Evolutionary conservation across 192 early-diverging fungal genomes (phyloP).

Genomic region (Entrophospora sp.): DNA sequence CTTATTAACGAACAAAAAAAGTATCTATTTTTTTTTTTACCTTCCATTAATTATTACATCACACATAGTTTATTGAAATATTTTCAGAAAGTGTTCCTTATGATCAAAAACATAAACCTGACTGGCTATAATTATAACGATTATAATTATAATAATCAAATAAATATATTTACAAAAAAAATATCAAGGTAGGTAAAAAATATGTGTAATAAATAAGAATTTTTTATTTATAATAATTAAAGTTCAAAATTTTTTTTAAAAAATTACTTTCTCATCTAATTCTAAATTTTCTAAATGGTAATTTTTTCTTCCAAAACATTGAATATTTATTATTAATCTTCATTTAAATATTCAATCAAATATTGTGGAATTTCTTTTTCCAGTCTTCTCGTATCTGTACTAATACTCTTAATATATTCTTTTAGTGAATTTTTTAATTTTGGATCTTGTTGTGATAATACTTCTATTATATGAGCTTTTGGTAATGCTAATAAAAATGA

Average conservation of each 20-base stretch:
- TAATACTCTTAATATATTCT: neutral
- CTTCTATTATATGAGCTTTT: neutral
- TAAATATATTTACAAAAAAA: too few species aligned
- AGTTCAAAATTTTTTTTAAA: too few species aligned
- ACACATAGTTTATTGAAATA: conserved; percentile 44
- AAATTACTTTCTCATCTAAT: too few species aligned
- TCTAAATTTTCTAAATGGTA: too few species aligned
- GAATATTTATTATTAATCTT: too few species aligned
- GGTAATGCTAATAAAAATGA: conserved; percentile 13
- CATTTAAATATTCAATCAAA: neutral
- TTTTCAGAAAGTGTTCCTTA: conserved; percentile 41
- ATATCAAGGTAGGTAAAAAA: too few species aligned
- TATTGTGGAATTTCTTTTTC: neutral
- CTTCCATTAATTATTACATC: neutral
- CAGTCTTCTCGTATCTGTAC: neutral
- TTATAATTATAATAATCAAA: too few species aligned
- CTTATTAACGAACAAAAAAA: neutral
- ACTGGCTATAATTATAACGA: conserved; percentile 40
- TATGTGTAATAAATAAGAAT: too few species aligned
- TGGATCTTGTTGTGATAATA: neutral
- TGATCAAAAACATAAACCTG: conserved; percentile 35
- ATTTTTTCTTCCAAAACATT: too few species aligned
- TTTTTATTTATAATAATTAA: too few species aligned
- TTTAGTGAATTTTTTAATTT: neutral
- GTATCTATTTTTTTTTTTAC: neutral